Evolutionary conservation across 2,329 filamentous ascomycete genomes (phyloP).

Genomic region (Pleurostoma richardsiae): DNA sequence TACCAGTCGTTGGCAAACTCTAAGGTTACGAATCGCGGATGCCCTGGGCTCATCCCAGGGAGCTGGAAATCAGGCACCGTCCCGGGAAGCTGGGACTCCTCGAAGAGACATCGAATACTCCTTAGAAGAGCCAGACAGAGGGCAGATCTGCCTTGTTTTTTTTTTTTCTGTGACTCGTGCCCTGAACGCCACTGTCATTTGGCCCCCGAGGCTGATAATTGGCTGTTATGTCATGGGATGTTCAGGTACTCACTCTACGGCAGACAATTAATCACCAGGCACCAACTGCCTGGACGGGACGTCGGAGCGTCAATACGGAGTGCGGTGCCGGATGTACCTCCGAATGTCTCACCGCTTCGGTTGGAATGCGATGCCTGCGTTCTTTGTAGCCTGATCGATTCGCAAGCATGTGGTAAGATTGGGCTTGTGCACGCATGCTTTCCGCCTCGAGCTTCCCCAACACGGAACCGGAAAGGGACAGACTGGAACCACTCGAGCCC

Average conservation of each 20-base stretch:
- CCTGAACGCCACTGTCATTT: background rate
- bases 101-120: background rate
- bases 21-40: background rate
- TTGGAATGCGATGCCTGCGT: background rate
- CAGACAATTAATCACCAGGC: background rate
- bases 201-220: background rate
- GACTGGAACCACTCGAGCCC: too few relatives aligned
- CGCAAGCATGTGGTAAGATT: too few relatives aligned
- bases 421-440: too few relatives aligned
- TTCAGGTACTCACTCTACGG: background rate
- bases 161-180: background rate
- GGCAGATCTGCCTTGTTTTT: background rate
- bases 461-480: too few relatives aligned
- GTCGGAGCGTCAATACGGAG: too few relatives aligned
- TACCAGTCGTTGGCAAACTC: background rate
- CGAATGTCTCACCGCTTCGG: background rate
- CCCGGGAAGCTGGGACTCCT: background rate
- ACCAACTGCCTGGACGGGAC: background rate
- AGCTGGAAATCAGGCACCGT: background rate
- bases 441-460: too few relatives aligned
- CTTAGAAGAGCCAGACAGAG: background rate
- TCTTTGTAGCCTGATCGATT: background rate
- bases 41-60: background rate
- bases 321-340: too few relatives aligned
- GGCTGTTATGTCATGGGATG: background rate